A percentile compares a stretch with the other conserved stretches of the same genome.
Evolutionary conservation across 2,329 filamentous ascomycete species (phyloP).

Genomic region (Neofusicoccum sp.): DNA sequence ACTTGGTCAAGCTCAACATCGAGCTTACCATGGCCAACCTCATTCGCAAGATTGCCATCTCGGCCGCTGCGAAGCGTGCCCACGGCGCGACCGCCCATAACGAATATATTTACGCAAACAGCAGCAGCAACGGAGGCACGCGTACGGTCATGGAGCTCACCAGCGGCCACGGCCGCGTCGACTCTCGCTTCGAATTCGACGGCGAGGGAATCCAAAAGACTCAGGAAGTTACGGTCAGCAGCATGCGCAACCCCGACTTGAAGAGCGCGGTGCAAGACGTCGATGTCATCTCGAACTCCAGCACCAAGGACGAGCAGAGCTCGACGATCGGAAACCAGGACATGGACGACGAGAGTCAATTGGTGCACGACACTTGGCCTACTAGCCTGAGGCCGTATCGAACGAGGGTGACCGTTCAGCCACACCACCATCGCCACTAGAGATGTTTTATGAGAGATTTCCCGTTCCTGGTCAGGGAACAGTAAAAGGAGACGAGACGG

Average conservation of each 20-base stretch:
- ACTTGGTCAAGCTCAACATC: slow-evolving; percentile 51
- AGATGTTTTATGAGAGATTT: not conserved
- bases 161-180: slow-evolving; percentile 1
- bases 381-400: not conserved
- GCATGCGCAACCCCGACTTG: slow-evolving; percentile 6
- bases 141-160: slow-evolving; percentile 5
- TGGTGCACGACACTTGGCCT: not conserved
- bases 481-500: not conserved
- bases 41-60: slow-evolving; percentile 36
- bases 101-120: slow-evolving; percentile 5
- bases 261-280: not conserved
- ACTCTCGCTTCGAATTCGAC: slow-evolving; percentile 10
- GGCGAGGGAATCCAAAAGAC: slow-evolving; percentile 13
- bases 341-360: slow-evolving; percentile 6
- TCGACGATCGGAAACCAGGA: not conserved
- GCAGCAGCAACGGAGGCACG: not conserved
- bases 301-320: slow-evolving; percentile 8
- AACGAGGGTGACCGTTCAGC: not conserved
- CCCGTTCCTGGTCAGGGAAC: not conserved
- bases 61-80: slow-evolving; percentile 6
- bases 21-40: slow-evolving; percentile 55
- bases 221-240: slow-evolving; percentile 5
- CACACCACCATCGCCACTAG: not conserved
- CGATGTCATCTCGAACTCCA: slow-evolving; percentile 3
- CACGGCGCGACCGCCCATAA: not conserved